Evolutionary conservation across 176 grass and related monocot genomes (phyloP).

Genomic region (Oryza punctata): DNA sequence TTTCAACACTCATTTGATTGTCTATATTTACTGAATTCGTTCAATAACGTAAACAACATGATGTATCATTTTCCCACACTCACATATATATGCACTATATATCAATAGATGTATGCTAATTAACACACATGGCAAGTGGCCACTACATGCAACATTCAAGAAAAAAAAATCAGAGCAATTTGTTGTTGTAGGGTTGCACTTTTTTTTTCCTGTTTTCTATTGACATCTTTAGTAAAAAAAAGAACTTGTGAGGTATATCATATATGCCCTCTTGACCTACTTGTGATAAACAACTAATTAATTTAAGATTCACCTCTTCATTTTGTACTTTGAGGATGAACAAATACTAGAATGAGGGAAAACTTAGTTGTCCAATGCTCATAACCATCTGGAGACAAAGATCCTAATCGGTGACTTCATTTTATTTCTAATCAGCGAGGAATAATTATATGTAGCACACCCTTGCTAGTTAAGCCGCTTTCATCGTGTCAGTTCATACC

Average conservation of each 20-base stretch:
- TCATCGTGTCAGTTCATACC: neutral
- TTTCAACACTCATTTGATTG: neutral
- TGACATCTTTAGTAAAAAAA: too few species aligned
- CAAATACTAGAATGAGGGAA: neutral
- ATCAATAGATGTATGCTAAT: neutral
- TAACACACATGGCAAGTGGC: constrained; percentile 26
- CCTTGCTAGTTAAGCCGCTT: neutral
- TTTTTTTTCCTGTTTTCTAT: too few species aligned
- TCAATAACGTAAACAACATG: neutral
- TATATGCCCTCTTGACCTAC: neutral
- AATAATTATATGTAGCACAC: neutral
- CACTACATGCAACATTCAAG: neutral
- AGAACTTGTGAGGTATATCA: too few species aligned
- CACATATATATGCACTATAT: too few species aligned
- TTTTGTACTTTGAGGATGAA: neutral
- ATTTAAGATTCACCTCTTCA: neutral
- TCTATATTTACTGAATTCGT: neutral
- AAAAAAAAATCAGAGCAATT: neutral
- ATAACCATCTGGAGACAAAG: constrained; percentile 10
- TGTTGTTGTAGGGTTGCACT: neutral
- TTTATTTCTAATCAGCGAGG: neutral
- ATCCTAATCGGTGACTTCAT: neutral
- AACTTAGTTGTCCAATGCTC: constrained; percentile 11
- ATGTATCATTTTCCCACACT: neutral
- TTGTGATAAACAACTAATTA: neutral